Base-by-base conservation (phyloP, 2,329 filamentous ascomycete species). In the Truncatella angustata region DNA sequence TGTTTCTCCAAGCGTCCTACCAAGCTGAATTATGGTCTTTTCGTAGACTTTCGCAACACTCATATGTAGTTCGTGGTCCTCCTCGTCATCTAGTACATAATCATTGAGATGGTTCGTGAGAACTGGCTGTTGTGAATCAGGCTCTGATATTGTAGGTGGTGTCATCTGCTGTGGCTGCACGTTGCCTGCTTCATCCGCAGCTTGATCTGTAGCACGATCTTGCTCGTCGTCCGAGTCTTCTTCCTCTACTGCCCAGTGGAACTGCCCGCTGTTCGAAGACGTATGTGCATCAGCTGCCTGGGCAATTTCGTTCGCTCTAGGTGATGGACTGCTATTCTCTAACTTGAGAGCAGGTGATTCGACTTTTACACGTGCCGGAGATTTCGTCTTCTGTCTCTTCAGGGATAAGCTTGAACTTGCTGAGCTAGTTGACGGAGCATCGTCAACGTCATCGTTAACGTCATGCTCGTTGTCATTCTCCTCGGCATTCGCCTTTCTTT, bases 1-100 rank as follows among this genome's bases (percentile, higher is more conserved):
- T 11, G 55, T 47, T 47, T 74, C 73, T 12, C 81, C 85, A 24
- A 94, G 69, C 10, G 81, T 77, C 61, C 87, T 84, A 1, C 88
- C 90, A 12, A 96, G 70, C 63, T 88, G 79, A 35, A 90, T 80
- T 58, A 96, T 81, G 0, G 90, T 94, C 60, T 80, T 80, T 66
- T 94, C 89, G 70, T 94, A 96, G 2, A 95, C 85, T 56, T 79
- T 80, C 1, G 85, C 89, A 46, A 88, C 82, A 57, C 88, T 85
- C 78, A 92, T 84, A 57, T 88, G 79, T 59, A 83, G 64, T 30
- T 77, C 75, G 1, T 70, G 69, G n/a, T 56, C 56, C 42, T 67
- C 66, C 24, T 65, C 59, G 5, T 43, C 44, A 3, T 54, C 51
- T 10, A 34, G 24, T 40, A 32, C 35, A 36, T 55, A 20, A 24